Evolutionary conservation across 106 monocot genomes (phyloP), one percentile per base, ranked within the genome.

Genomic region (Platanthera guangdongensis): DNA sequence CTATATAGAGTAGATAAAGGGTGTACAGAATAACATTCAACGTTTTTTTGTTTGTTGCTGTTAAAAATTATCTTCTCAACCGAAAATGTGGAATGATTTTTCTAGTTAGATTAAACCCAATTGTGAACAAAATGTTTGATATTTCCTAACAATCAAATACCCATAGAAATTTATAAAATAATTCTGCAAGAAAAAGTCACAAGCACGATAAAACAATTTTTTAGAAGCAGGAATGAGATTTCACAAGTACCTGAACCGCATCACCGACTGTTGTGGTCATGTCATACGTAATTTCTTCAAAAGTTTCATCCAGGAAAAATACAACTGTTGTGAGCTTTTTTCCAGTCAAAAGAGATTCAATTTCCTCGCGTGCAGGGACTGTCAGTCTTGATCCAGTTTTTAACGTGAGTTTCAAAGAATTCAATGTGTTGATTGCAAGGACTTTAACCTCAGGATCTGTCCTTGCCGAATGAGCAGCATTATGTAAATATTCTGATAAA

Each of bases 241-340:
- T 50, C 72, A 28, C 65, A 76, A 73, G 55, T 80, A 99, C 99
- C 99, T 99, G 92, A 16, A 94, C 92, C 76, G 99, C 99, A 92
- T 99, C 99, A 78, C 86, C 83, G 67, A 99, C 99, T 2, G 99
- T 99, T 47, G 99, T 94, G 74, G 94, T 78, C 94, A 99, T 99
- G 82, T 99, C 94, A 88, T 92, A 99, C n/a, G 86, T 87, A 55
- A 99, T 99, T 83, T 99, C 99, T 85, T 99, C 99, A 80, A 99
- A 99, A 48, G 99, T 99, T 78, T 99, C 99, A 72, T 99, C 99
- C 78, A 99, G 83, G 80, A 99, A 99, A 82, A 99, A 94, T 30
- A 99, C 94, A 79, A 99, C 94, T 9, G 99, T 99, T n/a, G 99
- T 99, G 28, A 94, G 88, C 72, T 87, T 99, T 84, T 79, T 90